These are phyloP conservation scores for Salix brachista DNA, from an alignment of 345 rosid genomes.

Conservation along the genomic window DNA sequence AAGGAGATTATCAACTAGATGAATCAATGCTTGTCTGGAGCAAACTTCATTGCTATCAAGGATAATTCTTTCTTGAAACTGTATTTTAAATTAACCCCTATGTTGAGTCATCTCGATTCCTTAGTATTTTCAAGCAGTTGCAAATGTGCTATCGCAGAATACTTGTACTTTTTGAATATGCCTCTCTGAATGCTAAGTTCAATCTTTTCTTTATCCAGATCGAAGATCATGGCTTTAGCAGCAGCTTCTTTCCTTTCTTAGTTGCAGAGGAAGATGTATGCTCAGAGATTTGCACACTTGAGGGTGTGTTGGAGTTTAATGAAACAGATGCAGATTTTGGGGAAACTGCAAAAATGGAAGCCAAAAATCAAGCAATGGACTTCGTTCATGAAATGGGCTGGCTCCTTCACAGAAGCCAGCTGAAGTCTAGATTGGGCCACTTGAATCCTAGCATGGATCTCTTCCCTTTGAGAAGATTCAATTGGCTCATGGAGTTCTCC, in stretches of 20 bases:
- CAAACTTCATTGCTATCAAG: not conserved
- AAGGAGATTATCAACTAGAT: not conserved
- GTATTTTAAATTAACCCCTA: not conserved
- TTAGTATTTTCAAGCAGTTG: not conserved
- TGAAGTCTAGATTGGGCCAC: constrained; percentile 50
- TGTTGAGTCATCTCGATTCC: not conserved
- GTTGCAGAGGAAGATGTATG: constrained; percentile 84
- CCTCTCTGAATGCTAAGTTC: constrained; percentile 4
- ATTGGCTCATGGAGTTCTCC: constrained; percentile 89
- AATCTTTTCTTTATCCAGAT: constrained; percentile 50
- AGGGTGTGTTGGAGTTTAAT: constrained; percentile 52
- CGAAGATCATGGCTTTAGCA: constrained; percentile 81
- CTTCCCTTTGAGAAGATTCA: constrained; percentile 71
- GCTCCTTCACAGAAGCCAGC: constrained; percentile 86
- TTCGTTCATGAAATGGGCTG: constrained; percentile 97
- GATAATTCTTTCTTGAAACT: not conserved
- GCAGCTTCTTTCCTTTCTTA: constrained; percentile 92
- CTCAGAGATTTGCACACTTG: constrained; percentile 79
- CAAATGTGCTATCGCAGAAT: not conserved
- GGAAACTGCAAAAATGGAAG: constrained; percentile 32
- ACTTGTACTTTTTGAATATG: constrained; percentile 3
- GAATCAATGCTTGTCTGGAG: not conserved
- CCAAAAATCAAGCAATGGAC: constrained; percentile 72
- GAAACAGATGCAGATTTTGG: constrained; percentile 45
- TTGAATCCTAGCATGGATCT: constrained; percentile 55